A percentile compares a stretch with the other conserved stretches of the same genome.
Conservation (phyloP, 768 basidiomycete genomes). For the Boletus fagicola region DNA sequence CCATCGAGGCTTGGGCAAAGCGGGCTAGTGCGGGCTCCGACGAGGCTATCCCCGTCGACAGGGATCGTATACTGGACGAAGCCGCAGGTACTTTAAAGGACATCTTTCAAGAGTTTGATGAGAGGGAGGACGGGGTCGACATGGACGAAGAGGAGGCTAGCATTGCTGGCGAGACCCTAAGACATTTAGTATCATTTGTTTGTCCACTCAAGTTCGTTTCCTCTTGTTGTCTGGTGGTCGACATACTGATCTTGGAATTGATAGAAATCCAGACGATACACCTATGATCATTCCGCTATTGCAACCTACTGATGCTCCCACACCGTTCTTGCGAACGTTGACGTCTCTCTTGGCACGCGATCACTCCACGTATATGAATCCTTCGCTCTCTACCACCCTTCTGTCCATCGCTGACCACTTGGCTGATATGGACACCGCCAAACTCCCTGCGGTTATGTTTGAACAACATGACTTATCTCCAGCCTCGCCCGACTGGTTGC, state of each 20-base stretch:
- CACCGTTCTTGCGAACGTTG: slow-evolving; percentile 58
- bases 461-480: slow-evolving; percentile 70
- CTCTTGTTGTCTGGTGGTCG: background rate
- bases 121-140: slow-evolving; percentile 51
- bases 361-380: slow-evolving; percentile 54
- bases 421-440: slow-evolving; percentile 63
- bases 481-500: slow-evolving; percentile 68
- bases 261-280: slow-evolving; percentile 45
- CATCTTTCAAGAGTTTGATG: slow-evolving; percentile 69
- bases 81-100: slow-evolving; percentile 69
- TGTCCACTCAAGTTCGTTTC: slow-evolving; percentile 52
- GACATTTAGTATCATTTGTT: slow-evolving; percentile 57
- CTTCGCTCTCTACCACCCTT: slow-evolving; percentile 61
- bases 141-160: slow-evolving; percentile 69
- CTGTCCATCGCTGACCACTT: slow-evolving; percentile 68
- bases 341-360: slow-evolving; percentile 64
- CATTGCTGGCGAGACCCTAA: slow-evolving; percentile 61
- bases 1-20: slow-evolving; percentile 60
- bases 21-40: slow-evolving; percentile 28
- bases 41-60: slow-evolving; percentile 33
- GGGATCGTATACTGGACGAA: slow-evolving; percentile 65
- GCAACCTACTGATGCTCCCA: slow-evolving; percentile 54
- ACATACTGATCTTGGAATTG: slow-evolving; percentile 13
- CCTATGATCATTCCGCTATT: slow-evolving; percentile 51
- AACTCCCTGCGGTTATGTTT: slow-evolving; percentile 59